These are phyloP conservation scores for Castanea sativa DNA, from an alignment of 306 rosid species.

Conservation along the genomic window DNA sequence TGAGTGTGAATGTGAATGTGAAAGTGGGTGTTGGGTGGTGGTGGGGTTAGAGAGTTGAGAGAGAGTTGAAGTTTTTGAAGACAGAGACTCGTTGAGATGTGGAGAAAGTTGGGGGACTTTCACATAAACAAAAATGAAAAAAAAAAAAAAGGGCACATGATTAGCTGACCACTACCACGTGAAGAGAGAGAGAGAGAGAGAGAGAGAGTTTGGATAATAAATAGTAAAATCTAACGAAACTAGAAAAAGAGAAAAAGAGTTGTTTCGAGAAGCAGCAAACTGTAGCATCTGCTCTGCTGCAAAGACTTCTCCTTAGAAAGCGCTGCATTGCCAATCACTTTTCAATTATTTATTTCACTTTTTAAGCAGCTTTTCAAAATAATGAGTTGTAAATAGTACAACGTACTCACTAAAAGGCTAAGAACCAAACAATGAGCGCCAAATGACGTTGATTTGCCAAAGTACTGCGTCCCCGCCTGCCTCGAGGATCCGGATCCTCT, in stretches of 20 bases:
- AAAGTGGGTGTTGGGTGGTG: neutral
- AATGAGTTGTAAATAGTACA: neutral
- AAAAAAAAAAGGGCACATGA: slow-evolving; percentile 10
- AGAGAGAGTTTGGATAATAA: neutral
- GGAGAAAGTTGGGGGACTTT: slow-evolving; percentile 5
- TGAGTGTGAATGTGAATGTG: neutral
- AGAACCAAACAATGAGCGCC: no score
- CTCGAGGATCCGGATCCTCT: no score
- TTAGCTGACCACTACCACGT: slow-evolving; percentile 15
- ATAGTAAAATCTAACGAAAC: no score
- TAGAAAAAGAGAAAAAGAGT: no score
- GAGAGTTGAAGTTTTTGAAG: no score
- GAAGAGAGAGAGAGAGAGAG: neutral
- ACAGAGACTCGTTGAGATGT: neutral
- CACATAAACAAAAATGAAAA: neutral
- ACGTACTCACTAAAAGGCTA: neutral
- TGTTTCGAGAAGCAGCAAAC: no score
- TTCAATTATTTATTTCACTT: no score
- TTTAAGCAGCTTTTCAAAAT: neutral
- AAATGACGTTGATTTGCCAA: no score
- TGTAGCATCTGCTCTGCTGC: no score
- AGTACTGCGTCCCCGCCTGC: no score
- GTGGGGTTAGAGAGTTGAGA: slow-evolving; percentile 10
- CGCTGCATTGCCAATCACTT: no score
- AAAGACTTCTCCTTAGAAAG: no score